Evolutionary conservation across 352 stramenopile species (phyloP), one percentile per base, ranked within the genome.

Genomic region (Bremia lactucae): DNA sequence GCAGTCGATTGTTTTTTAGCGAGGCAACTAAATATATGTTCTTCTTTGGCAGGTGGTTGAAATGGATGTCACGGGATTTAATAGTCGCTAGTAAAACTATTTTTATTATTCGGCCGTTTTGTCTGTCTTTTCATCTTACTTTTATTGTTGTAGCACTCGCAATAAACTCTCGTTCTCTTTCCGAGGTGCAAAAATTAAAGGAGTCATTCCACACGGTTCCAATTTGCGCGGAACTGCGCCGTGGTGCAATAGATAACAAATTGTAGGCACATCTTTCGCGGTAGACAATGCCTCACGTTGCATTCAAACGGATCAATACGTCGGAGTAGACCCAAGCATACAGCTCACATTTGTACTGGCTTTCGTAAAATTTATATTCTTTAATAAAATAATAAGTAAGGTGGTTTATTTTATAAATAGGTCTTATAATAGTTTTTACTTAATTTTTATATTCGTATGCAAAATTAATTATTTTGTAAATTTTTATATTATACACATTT

Each of bases 301-400:
- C 51, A 89, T 65, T 42, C 89, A 76, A 3, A 91, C 79, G 7
- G 79, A 74, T 76, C 79, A 91, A 43, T 91, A 74, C 25, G 89
- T 42, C 6, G 79, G 76, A 8, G 76, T 83, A 31, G 89, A 87
- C 2, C 76, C 76, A 24, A 89, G 49, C 3, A 66, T 54, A 51
- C 87, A 74, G 3, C 35, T 34, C 11, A 71, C 41, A 36, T 89
- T 87, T 2, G 68, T 57, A 36, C 87, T 62, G n/a, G 76, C 74
- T 31, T n/a, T n/a, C n/a, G n/a, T n/a, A n/a, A n/a, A n/a, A n/a
- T n/a, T n/a, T n/a, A n/a, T n/a, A n/a, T n/a, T n/a, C n/a, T n/a
- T n/a, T n/a, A n/a, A n/a, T n/a, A n/a, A n/a, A n/a, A n/a, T n/a
- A n/a, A n/a, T n/a, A n/a, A n/a, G n/a, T n/a, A n/a, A n/a, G n/a